Evolutionary conservation across 2,329 filamentous ascomycete genomes (phyloP), one percentile per base, ranked within the genome.

Genomic region (Orbilia ellipsospora): DNA sequence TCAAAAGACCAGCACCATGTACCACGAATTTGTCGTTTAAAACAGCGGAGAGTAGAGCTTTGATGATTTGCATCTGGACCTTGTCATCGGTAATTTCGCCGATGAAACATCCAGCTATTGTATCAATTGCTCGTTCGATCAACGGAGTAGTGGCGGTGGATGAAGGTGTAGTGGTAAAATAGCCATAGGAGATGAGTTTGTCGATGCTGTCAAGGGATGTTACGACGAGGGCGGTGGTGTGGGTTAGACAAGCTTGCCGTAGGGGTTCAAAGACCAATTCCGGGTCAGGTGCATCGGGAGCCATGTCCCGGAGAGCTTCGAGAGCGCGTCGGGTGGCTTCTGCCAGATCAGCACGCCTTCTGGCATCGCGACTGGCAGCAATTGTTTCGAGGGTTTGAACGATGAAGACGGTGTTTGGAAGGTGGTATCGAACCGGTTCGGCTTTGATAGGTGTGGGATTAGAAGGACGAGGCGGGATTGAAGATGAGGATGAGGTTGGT

Each of bases 21-120:
- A 99, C 96, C 51, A 99, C 93, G 78, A 98, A 97, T 84, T 98
- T 99, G 85, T 99, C 95, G 81, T 98, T 98, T 78, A 99, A 85
- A 13, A 99, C 95, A 13, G 96, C 96, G 13, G 95, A 94, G 73
- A 99, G 85, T 73, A 99, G 86, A 1, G 95, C 98, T 84, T 99
- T 98, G 82, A 99, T 93, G 79, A 99, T 99, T 83, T 99, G 95
- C 80, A 98, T 88, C 83, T 99, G 95, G 56, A 98, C 91, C 82
- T 97, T 94, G 62, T 91, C 88, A 2, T 93, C 90, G 0, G 96
- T 99, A 0, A 92, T 92, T 84, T 99, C 95, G 81, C 95, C 94
- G 81, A 98, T 94, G 82, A 99, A 99, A 82, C 95, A 99, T 81
- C 98, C 94, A 86, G 95, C 99, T 85, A 99, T 99, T 42, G 95